phyloP scores from a whole-genome alignment of 805 yeast species.

The Sungouiozyma ichnusensis region DNA sequence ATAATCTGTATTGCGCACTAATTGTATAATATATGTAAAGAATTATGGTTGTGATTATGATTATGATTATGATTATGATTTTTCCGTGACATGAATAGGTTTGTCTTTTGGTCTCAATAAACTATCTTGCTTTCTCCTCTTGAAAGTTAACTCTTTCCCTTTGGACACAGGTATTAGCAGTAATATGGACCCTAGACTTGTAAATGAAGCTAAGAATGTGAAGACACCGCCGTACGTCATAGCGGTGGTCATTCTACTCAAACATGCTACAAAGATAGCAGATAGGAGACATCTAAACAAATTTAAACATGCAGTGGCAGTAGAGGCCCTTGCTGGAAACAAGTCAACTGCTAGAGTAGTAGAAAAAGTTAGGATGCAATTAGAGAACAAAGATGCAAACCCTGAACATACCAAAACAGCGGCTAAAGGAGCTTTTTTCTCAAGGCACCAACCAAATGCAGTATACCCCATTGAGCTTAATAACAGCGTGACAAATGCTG shows the following conservation, averaged over 20 bases:
- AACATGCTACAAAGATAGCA: conserved; percentile 60
- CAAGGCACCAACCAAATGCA: conserved; percentile 67
- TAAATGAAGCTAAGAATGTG: conserved; percentile 54
- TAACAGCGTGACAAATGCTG: conserved; percentile 34
- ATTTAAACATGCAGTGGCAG: conserved; percentile 66
- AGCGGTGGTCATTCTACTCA: conserved; percentile 44
- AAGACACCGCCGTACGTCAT: conserved; percentile 70
- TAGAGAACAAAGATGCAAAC: conserved; percentile 46
- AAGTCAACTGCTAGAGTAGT: conserved; percentile 69
- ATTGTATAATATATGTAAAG: no score
- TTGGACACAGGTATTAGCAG: conserved; percentile 1
- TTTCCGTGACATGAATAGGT: not conserved
- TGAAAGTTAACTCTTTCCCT: conserved; percentile 3
- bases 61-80: not conserved
- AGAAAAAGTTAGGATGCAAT: conserved; percentile 46
- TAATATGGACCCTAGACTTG: conserved; percentile 8
- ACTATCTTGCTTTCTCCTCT: conserved; percentile 2
- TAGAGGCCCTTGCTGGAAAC: conserved; percentile 58
- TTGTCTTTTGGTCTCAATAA: not conserved
- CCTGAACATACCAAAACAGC: conserved; percentile 50
- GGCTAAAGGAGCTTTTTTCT: conserved; percentile 36
- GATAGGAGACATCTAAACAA: conserved; percentile 61
- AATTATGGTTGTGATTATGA: not conserved
- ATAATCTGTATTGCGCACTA: no score
- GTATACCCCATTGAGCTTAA: conserved; percentile 33